phyloP scores from a whole-genome alignment of 352 stramenopile genomes.

The Pseudoperonospora humuli region DNA sequence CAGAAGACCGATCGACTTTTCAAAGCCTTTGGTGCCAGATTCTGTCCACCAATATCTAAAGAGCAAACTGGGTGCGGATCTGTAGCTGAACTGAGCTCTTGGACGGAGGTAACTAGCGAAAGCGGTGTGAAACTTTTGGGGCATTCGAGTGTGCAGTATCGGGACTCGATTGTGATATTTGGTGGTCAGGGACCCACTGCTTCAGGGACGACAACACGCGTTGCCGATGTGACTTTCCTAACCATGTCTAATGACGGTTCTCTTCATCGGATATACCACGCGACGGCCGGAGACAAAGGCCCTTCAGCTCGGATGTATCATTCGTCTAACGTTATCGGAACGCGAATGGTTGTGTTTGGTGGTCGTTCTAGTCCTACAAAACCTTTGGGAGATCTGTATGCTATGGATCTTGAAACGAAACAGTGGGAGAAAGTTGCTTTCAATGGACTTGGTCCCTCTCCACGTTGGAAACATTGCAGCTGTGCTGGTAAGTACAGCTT shows the following conservation, averaged over 20 bases:
- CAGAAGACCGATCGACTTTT: slow-evolving; percentile 65
- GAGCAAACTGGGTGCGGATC: not conserved
- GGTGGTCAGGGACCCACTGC: slow-evolving; percentile 56
- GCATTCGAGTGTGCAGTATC: slow-evolving; percentile 48
- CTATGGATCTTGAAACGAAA: slow-evolving; percentile 41
- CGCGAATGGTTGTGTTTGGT: slow-evolving; percentile 74
- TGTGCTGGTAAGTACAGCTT: slow-evolving; percentile 39
- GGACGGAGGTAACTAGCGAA: slow-evolving; percentile 13
- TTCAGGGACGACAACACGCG: slow-evolving; percentile 48
- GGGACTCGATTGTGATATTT: slow-evolving; percentile 48
- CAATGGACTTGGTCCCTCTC: slow-evolving; percentile 24
- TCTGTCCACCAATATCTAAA: slow-evolving; percentile 17
- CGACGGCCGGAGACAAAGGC: slow-evolving; percentile 4
- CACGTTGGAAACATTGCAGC: slow-evolving; percentile 71
- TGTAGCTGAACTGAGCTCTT: slow-evolving; percentile 17
- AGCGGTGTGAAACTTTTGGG: slow-evolving; percentile 46
- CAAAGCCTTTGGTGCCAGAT: slow-evolving; percentile 42
- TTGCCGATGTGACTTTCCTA: slow-evolving; percentile 43
- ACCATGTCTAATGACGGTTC: slow-evolving; percentile 10
- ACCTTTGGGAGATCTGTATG: slow-evolving; percentile 55
- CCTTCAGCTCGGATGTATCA: slow-evolving; percentile 70
- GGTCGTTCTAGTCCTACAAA: slow-evolving; percentile 63
- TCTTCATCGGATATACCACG: slow-evolving; percentile 27
- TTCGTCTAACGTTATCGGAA: slow-evolving; percentile 41
- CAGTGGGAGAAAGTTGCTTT: slow-evolving; percentile 32